phyloP scores from a whole-genome alignment of 192 early-diverging fungal genomes.

The Cetraspora pellucida region DNA sequence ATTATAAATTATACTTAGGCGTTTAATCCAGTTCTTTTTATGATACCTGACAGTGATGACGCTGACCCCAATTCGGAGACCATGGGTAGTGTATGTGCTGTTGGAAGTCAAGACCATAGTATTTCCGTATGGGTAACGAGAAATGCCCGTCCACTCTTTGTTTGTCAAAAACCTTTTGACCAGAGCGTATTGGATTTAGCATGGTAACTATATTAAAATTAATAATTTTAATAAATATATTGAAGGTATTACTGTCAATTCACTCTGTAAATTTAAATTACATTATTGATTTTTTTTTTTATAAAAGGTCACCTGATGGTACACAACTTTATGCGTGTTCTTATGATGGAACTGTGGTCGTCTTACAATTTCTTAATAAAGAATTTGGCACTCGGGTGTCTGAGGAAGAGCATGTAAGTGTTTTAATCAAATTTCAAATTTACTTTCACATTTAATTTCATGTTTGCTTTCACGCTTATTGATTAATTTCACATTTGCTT shows the following conservation, averaged over 20 bases:
- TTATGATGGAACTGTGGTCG: slow-evolving; percentile 84
- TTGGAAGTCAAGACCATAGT: slow-evolving; percentile 88
- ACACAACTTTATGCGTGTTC: slow-evolving; percentile 81
- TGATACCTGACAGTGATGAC: slow-evolving; percentile 30
- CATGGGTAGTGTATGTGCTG: slow-evolving; percentile 71
- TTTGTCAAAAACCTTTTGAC: slow-evolving; percentile 71
- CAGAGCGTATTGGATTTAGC: slow-evolving; percentile 86
- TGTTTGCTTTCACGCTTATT: neutral
- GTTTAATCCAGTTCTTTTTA: slow-evolving; percentile 25
- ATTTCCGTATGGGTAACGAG: slow-evolving; percentile 88
- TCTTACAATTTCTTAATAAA: slow-evolving; percentile 67
- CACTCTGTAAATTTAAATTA: neutral
- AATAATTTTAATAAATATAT: neutral
- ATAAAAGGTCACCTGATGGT: slow-evolving; percentile 71
- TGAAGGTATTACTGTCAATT: neutral
- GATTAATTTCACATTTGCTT: neutral
- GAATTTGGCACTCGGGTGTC: slow-evolving; percentile 71
- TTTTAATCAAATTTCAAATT: neutral
- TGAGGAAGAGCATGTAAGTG: slow-evolving; percentile 65
- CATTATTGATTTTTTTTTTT: neutral
- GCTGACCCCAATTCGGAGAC: slow-evolving; percentile 34
- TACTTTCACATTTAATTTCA: neutral
- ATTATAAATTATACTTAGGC: neutral
- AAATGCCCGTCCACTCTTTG: slow-evolving; percentile 70
- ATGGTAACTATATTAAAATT: slow-evolving; percentile 57